A percentile compares a stretch with the other conserved stretches of the same genome.
phyloP scores from a whole-genome alignment of 2,329 filamentous ascomycete species.

The Tolypocladium tundrense region DNA sequence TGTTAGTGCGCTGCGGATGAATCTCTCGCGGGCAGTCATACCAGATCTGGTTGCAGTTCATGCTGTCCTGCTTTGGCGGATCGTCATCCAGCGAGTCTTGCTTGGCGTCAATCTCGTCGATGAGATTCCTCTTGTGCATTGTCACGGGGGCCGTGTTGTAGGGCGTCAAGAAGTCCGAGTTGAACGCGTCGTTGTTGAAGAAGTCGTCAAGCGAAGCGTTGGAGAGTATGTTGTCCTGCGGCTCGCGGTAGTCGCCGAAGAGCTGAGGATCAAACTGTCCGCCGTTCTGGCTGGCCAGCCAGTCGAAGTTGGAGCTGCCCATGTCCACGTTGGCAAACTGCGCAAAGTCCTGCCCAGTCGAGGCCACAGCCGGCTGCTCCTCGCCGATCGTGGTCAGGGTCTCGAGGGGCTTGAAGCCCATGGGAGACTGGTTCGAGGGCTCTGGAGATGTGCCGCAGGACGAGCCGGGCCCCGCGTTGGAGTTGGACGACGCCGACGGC shows the following conservation, averaged over 20 bases:
- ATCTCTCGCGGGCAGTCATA: conserved; percentile 36
- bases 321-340: conserved; percentile 25
- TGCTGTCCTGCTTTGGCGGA: conserved; percentile 42
- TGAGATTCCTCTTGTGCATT: conserved; percentile 54
- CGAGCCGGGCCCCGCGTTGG: conserved; percentile 47
- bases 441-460: conserved; percentile 73
- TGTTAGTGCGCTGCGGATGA: conserved; percentile 26
- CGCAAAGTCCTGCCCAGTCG: conserved; percentile 21
- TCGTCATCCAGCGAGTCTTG: conserved; percentile 64
- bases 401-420: conserved; percentile 52
- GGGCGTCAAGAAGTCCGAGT: conserved; percentile 70
- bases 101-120: conserved; percentile 67
- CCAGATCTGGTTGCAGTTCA: conserved; percentile 91
- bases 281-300: conserved; percentile 69
- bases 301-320: conserved; percentile 53
- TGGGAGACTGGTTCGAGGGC: conserved; percentile 61
- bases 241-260: conserved; percentile 86
- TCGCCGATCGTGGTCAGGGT: conserved; percentile 56
- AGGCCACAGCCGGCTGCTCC: conserved; percentile 39
- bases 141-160: conserved; percentile 54
- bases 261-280: conserved; percentile 85
- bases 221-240: conserved; percentile 68
- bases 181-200: conserved; percentile 67
- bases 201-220: conserved; percentile 63
- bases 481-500: conserved; percentile 52